Conservation (phyloP, 441 rosid species). For the Pelargonium citronellum region DNA sequence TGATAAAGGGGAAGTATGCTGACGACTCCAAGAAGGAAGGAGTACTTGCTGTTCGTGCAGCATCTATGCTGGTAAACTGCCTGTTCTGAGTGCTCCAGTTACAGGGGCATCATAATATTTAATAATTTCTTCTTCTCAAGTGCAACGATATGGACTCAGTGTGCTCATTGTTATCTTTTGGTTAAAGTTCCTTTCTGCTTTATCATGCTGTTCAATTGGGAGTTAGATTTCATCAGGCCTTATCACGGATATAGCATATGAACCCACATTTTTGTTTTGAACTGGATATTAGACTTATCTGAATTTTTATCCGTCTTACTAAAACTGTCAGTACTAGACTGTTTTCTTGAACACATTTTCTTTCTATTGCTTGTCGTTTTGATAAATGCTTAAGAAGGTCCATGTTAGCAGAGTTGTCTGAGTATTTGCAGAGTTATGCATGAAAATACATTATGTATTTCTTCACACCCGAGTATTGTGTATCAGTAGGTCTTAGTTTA, state of each 20-base stretch:
- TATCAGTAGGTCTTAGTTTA: background rate
- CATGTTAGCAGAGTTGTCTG: background rate
- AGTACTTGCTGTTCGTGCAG: conserved; percentile 75
- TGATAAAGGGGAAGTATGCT: conserved; percentile 48
- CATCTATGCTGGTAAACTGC: conserved; percentile 86
- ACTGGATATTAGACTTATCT: background rate
- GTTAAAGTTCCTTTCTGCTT: background rate
- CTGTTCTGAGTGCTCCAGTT: background rate
- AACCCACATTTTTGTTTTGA: background rate
- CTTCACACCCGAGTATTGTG: background rate
- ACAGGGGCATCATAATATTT: background rate
- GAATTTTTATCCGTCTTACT: background rate
- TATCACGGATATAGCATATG: background rate
- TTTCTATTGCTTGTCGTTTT: background rate
- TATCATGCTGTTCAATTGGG: background rate
- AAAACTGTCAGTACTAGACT: background rate
- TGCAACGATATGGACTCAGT: background rate
- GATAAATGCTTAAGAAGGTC: background rate
- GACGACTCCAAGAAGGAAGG: conserved; percentile 64
- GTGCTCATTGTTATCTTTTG: background rate
- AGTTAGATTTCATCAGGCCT: conserved; percentile 4
- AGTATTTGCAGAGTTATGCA: background rate
- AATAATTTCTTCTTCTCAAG: background rate
- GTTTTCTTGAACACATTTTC: background rate
- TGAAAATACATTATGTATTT: background rate